phyloP scores from a whole-genome alignment of 305 asterid genomes.

The Withania somnifera region DNA sequence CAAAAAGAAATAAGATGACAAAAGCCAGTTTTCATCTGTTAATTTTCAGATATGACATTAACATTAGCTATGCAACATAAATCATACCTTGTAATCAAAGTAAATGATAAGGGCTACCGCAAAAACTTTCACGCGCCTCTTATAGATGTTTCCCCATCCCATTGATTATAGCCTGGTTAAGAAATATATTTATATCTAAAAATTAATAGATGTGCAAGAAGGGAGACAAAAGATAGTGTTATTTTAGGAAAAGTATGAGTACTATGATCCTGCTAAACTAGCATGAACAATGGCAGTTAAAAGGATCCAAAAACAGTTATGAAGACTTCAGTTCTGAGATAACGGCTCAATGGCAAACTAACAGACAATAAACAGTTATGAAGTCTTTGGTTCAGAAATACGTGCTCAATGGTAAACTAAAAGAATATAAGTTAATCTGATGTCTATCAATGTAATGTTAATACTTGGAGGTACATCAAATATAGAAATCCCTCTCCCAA shows the following conservation, averaged over 20 bases:
- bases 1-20: slow-evolving; percentile 2
- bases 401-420: not conserved
- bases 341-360: not conserved
- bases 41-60: not conserved
- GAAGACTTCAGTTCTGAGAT: not conserved
- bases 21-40: not conserved
- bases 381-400: not conserved
- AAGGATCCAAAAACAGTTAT: not conserved
- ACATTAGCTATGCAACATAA: not conserved
- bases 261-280: not conserved
- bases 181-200: not conserved
- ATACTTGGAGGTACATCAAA: not conserved
- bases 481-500: not conserved
- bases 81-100: slow-evolving; percentile 79
- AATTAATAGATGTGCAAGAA: not conserved
- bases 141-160: slow-evolving; percentile 91
- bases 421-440: not conserved
- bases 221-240: not conserved
- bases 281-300: not conserved
- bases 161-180: slow-evolving; percentile 28
- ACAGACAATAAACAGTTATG: not conserved
- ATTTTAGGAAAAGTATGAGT: not conserved
- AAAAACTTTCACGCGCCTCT: slow-evolving; percentile 81
- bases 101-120: slow-evolving; percentile 67
- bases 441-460: not conserved